Evolutionary conservation across 108 stramenopile genomes (phyloP).

Genomic region (Epipyxis sp.): DNA sequence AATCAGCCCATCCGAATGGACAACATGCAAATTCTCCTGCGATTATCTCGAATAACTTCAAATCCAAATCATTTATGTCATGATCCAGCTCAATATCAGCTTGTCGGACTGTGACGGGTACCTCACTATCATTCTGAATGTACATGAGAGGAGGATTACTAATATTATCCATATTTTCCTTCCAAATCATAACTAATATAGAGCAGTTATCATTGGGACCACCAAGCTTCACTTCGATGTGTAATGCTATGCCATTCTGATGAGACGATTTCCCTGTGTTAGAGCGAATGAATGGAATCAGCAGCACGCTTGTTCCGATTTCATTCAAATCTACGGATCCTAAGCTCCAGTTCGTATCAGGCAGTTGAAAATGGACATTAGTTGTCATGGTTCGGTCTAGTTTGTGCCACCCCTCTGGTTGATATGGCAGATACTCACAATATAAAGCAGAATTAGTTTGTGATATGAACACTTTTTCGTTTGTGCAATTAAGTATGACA

Average conservation of each 20-base stretch:
- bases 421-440: constrained; percentile 4
- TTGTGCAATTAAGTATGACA: background rate
- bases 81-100: constrained; percentile 11
- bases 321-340: constrained; percentile 25
- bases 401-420: constrained; percentile 20
- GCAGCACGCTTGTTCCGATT: constrained; percentile 2
- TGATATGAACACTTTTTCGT: background rate
- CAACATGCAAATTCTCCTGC: background rate
- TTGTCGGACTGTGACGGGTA: constrained; percentile 23
- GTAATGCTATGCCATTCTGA: constrained; percentile 11
- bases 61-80: background rate
- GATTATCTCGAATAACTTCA: background rate
- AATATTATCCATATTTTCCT: constrained; percentile 3
- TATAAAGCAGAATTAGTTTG: background rate
- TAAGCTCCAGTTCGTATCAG: constrained; percentile 9
- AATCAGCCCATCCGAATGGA: constrained; percentile 13
- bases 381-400: background rate
- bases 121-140: background rate
- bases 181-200: constrained; percentile 5
- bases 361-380: background rate
- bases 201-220: constrained; percentile 2
- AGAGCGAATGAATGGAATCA: constrained; percentile 6
- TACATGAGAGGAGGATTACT: background rate
- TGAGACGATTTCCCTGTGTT: background rate
- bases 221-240: constrained; percentile 25